A percentile compares a stretch with the other conserved stretches of the same genome.
These are phyloP conservation scores for Phytopythium kandeliae DNA, from an alignment of 352 stramenopile genomes.

Conservation along the genomic window DNA sequence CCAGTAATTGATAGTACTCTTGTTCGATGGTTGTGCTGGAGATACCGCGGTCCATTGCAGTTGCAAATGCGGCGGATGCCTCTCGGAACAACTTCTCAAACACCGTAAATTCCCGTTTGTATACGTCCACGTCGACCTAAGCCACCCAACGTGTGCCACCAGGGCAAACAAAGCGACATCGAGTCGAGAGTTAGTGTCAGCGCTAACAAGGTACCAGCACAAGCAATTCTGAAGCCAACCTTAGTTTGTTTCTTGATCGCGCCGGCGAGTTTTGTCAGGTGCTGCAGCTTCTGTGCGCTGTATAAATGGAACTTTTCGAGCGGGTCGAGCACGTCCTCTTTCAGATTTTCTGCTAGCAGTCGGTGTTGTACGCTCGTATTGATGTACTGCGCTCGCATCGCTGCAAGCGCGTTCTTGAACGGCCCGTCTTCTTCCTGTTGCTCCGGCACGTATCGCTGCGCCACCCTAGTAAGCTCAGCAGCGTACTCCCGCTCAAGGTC, in stretches of 20 bases:
- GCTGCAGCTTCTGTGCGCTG: slow-evolving; percentile 51
- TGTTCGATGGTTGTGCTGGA: slow-evolving; percentile 65
- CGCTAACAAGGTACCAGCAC: no score
- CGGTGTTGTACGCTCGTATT: slow-evolving; percentile 83
- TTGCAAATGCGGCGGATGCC: slow-evolving; percentile 46
- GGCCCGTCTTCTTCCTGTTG: slow-evolving; percentile 41
- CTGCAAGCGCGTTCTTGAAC: slow-evolving; percentile 49
- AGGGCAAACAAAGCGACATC: not conserved
- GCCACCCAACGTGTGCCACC: not conserved
- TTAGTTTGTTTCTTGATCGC: slow-evolving; percentile 79
- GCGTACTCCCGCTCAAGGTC: slow-evolving; percentile 70
- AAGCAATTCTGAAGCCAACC: no score
- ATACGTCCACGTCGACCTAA: slow-evolving; percentile 54
- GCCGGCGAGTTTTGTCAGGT: slow-evolving; percentile 44
- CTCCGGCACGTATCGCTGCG: slow-evolving; percentile 49
- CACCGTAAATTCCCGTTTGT: slow-evolving; percentile 57
- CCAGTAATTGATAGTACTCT: slow-evolving; percentile 52
- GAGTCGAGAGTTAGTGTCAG: no score
- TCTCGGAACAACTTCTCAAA: slow-evolving; percentile 79
- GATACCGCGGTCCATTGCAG: slow-evolving; percentile 69
- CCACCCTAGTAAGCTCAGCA: slow-evolving; percentile 56
- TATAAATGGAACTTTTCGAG: slow-evolving; percentile 54
- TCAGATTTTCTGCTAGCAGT: slow-evolving; percentile 57
- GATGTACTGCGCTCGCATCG: slow-evolving; percentile 65
- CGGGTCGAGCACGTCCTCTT: slow-evolving; percentile 71